Conservation (phyloP, 2,329 filamentous ascomycete genomes). For the Claviceps fusiformis region DNA sequence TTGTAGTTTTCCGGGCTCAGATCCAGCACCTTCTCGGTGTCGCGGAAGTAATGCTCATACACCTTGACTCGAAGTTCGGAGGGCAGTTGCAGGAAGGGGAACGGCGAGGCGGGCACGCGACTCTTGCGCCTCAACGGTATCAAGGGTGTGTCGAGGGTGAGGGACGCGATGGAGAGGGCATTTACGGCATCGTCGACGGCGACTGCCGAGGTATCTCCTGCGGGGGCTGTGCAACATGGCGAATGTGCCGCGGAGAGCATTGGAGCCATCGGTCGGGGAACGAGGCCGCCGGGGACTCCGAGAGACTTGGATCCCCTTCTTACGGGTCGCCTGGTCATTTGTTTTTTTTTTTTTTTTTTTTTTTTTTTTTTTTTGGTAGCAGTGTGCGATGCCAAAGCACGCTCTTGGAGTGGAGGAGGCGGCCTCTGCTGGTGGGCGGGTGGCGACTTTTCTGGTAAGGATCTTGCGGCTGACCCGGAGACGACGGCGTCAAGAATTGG, state of each 20-base stretch:
- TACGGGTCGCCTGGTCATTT: slow-evolving; percentile 13
- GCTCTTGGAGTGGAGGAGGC: neutral
- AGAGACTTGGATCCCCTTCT: slow-evolving; percentile 6
- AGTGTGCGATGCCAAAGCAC: neutral
- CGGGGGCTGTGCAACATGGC: slow-evolving; percentile 20
- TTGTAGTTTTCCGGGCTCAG: slow-evolving; percentile 54
- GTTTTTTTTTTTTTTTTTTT: no score
- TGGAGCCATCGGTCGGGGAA: slow-evolving; percentile 17
- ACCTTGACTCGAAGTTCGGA: slow-evolving; percentile 57
- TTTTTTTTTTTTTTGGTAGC: neutral
- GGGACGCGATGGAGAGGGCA: slow-evolving; percentile 26
- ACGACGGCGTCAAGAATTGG: neutral
- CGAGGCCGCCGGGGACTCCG: slow-evolving; percentile 15
- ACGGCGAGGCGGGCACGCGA: slow-evolving; percentile 29
- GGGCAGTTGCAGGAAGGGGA: slow-evolving; percentile 54
- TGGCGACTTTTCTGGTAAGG: neutral
- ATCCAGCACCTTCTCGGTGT: slow-evolving; percentile 43
- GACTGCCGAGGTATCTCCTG: slow-evolving; percentile 17
- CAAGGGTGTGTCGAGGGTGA: slow-evolving; percentile 28
- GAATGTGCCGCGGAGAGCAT: slow-evolving; percentile 19
- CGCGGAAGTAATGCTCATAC: slow-evolving; percentile 49
- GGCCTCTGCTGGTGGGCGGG: neutral
- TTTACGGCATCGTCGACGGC: slow-evolving; percentile 29
- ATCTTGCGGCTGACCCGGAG: neutral
- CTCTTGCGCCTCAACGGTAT: slow-evolving; percentile 19